Conservation (phyloP, 495 filamentous ascomycete species). For the Penicillium paxilli region DNA sequence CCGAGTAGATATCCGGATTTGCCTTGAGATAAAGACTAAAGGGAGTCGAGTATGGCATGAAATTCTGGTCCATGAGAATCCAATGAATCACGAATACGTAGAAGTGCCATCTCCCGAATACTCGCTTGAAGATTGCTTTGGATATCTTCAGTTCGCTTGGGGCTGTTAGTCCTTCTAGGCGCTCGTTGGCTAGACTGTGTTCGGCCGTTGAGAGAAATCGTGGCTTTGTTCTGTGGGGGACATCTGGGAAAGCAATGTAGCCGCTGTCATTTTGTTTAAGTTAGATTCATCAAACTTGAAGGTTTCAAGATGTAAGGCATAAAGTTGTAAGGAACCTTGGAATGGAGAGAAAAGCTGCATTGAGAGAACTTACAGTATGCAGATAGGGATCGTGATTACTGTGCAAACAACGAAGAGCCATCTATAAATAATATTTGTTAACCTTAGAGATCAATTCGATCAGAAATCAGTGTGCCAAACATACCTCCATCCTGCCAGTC, state of each 20-base stretch:
- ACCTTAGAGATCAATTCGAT: neutral
- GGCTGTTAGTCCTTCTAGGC: neutral
- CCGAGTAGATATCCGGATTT: neutral
- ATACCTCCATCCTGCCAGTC: conserved; percentile 26
- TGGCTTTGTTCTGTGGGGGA: neutral
- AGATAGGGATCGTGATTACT: conserved; percentile 27
- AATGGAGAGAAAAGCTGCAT: too few relatives aligned
- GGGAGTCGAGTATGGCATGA: neutral
- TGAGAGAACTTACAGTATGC: conserved; percentile 18
- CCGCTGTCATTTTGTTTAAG: neutral
- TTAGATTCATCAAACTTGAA: too few relatives aligned
- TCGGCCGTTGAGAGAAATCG: neutral
- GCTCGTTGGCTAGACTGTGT: neutral
- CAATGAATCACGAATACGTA: neutral
- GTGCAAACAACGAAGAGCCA: conserved; percentile 31
- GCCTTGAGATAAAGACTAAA: neutral
- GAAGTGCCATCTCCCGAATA: neutral
- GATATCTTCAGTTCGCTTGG: neutral
- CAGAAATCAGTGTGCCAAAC: neutral
- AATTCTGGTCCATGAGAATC: neutral
- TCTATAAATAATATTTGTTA: conserved; percentile 1
- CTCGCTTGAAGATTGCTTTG: neutral
- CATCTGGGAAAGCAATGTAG: neutral
- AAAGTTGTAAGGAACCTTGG: too few relatives aligned
- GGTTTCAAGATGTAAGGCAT: too few relatives aligned